Conservation (phyloP, 305 asterid genomes). For the Petunia hybrid region DNA sequence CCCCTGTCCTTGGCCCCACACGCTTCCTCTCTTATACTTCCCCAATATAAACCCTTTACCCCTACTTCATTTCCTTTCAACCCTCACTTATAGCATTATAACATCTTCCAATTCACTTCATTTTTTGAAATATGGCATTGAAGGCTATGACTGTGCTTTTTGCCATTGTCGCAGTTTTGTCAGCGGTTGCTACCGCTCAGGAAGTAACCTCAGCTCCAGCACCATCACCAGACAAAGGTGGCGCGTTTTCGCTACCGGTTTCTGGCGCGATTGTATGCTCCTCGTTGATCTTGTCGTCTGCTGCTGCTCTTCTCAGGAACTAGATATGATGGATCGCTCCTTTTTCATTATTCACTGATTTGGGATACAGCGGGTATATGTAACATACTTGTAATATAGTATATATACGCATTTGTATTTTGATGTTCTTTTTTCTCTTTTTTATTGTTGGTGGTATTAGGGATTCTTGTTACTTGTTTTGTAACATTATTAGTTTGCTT, state of each 20-base stretch:
- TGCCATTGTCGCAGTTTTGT: slow-evolving; percentile 39
- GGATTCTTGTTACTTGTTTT: not conserved
- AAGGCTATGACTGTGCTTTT: slow-evolving; percentile 43
- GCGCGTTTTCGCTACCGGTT: slow-evolving; percentile 48
- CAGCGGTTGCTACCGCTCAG: slow-evolving; percentile 50
- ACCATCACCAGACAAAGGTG: slow-evolving; percentile 55
- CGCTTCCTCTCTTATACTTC: slow-evolving; percentile 5
- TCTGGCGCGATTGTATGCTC: slow-evolving; percentile 53
- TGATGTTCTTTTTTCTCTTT: not conserved
- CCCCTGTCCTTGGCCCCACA: slow-evolving; percentile 43
- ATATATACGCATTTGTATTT: slow-evolving; percentile 5
- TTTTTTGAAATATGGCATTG: slow-evolving; percentile 23
- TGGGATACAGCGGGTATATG: not conserved
- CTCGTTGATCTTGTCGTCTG: slow-evolving; percentile 51
- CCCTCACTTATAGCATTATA: not conserved
- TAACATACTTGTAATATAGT: not conserved
- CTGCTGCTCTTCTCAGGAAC: slow-evolving; percentile 48
- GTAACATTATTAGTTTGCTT: not conserved
- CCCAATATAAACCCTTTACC: not conserved
- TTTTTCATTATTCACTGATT: slow-evolving; percentile 14
- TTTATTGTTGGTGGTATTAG: not conserved
- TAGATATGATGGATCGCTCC: slow-evolving; percentile 16
- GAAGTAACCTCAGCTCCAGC: slow-evolving; percentile 45
- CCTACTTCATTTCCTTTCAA: not conserved
- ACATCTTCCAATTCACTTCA: not conserved